Conservation (phyloP, 2,329 filamentous ascomycete genomes). For the Lachnellula occidentalis region DNA sequence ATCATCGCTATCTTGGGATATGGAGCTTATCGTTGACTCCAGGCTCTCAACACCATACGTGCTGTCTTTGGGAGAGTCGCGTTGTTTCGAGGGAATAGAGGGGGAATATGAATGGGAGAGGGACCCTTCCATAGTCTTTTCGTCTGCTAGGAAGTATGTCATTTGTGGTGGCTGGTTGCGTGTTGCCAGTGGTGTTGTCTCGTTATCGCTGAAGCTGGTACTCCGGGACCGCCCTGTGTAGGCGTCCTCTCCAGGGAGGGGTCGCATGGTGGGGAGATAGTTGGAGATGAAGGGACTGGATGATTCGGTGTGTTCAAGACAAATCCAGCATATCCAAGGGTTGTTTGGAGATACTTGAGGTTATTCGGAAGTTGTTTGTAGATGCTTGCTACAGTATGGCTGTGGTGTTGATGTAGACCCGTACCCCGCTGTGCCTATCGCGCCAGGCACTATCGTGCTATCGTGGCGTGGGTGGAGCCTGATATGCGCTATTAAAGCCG, state of each 20-base stretch:
- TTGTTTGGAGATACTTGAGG: background rate
- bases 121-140: slow-evolving; percentile 41
- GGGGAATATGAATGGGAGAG: slow-evolving; percentile 27
- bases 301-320: slow-evolving; percentile 8
- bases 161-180: slow-evolving; percentile 38
- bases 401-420: background rate
- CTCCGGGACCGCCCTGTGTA: slow-evolving; percentile 35
- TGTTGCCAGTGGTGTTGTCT: slow-evolving; percentile 32
- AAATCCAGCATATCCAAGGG: slow-evolving; percentile 2
- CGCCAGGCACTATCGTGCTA: background rate
- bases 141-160: slow-evolving; percentile 48
- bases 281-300: background rate
- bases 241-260: slow-evolving; percentile 41
- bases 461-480: no score
- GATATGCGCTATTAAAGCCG: no score
- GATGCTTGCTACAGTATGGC: no score
- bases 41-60: slow-evolving; percentile 31
- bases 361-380: slow-evolving; percentile 8
- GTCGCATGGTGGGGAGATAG: slow-evolving; percentile 36
- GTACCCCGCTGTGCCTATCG: slow-evolving; percentile 6
- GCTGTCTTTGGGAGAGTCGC: slow-evolving; percentile 33
- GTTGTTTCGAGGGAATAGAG: slow-evolving; percentile 24
- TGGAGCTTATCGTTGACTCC: slow-evolving; percentile 30
- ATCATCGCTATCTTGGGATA: slow-evolving; percentile 26
- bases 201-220: slow-evolving; percentile 34